Evolutionary conservation across 2,329 filamentous ascomycete species (phyloP).

Genomic region (Fusarium anguioides): DNA sequence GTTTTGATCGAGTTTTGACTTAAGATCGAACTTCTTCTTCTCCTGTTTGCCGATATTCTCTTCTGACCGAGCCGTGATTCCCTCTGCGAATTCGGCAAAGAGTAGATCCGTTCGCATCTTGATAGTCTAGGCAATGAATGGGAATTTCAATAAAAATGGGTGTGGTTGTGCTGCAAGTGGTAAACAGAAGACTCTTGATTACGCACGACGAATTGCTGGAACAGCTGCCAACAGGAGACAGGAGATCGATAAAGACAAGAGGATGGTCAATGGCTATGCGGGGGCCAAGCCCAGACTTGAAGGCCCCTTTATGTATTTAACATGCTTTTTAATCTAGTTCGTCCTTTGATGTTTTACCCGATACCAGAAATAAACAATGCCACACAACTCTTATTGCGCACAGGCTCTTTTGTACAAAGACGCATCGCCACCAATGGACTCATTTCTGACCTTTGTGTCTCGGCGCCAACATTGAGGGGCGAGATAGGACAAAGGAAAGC

Average conservation of each 20-base stretch:
- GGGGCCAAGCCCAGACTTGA: background rate
- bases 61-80: background rate
- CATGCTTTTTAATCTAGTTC: background rate
- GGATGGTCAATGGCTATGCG: conserved; percentile 14
- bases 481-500: conserved; percentile 26
- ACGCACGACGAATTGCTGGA: background rate
- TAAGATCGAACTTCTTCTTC: background rate
- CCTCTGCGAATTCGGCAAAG: background rate
- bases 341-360: conserved; percentile 15
- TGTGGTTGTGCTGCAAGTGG: too few species aligned
- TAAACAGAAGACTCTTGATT: background rate
- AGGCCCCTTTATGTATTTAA: conserved; percentile 29
- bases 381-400: conserved; percentile 1
- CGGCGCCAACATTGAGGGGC: background rate
- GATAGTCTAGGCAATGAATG: background rate
- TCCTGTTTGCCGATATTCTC: background rate
- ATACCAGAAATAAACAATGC: conserved; percentile 21
- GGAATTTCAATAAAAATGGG: background rate
- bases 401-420: conserved; percentile 15
- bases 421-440: background rate
- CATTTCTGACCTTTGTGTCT: background rate
- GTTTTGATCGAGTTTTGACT: background rate
- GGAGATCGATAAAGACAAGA: conserved; percentile 2
- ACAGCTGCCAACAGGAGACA: background rate
- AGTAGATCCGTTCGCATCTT: background rate